Percentiles rank a stretch among this genome's conserved stretches.
These are phyloP conservation scores for Lachnellula occidentalis DNA, from an alignment of 2,329 filamentous ascomycete species.

Conservation along the genomic window DNA sequence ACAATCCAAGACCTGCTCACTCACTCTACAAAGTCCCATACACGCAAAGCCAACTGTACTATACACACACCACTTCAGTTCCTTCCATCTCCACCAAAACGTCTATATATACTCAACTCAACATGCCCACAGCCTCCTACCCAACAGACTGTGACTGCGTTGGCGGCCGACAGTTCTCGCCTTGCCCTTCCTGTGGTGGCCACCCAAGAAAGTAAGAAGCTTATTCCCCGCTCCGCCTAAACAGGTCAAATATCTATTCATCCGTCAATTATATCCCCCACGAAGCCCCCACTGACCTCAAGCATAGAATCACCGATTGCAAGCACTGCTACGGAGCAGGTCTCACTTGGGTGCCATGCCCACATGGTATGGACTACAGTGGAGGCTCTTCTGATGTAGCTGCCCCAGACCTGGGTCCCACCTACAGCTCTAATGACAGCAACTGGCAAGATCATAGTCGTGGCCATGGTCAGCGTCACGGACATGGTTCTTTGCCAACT, in stretches of 20 bases:
- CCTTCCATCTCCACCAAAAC: neutral
- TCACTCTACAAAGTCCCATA: neutral
- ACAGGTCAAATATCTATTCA: neutral
- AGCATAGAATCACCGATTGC: neutral
- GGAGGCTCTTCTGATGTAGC: neutral
- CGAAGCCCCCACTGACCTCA: neutral
- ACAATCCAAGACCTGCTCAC: neutral
- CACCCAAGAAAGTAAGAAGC: slow-evolving; percentile 4
- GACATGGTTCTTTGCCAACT: too few species aligned
- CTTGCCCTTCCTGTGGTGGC: neutral
- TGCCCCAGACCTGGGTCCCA: neutral
- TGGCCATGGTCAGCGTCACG: neutral
- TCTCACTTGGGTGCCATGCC: neutral
- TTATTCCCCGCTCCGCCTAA: neutral
- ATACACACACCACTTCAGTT: neutral
- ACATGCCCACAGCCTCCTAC: neutral
- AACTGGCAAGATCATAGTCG: neutral
- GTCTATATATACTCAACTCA: neutral
- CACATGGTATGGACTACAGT: neutral
- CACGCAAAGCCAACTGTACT: neutral
- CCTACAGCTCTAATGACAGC: neutral
- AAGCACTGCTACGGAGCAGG: neutral
- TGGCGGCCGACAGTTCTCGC: neutral
- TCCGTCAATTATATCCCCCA: too few species aligned
- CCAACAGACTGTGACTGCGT: neutral